Conservation (phyloP, 495 filamentous ascomycete genomes). For the Tricharina praecox region DNA sequence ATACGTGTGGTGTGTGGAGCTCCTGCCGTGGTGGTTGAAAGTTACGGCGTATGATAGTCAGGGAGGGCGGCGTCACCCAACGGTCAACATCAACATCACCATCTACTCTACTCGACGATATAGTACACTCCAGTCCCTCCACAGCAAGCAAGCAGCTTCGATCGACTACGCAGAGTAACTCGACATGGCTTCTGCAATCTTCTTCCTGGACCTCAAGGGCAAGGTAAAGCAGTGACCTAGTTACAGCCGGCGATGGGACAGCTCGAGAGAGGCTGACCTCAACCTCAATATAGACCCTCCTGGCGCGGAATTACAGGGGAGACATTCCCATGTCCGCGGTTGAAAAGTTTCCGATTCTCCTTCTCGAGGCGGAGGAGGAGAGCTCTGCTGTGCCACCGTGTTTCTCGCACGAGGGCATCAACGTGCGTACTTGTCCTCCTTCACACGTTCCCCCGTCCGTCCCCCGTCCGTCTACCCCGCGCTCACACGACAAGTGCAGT, state of each 20-base stretch:
- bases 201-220: conserved; percentile 99
- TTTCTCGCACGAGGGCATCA: conserved; percentile 97
- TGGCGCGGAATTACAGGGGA: conserved; percentile 96
- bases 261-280: conserved; percentile 25
- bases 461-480: conserved; percentile 3
- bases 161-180: no score
- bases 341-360: conserved; percentile 92
- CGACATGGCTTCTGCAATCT: conserved; percentile 89
- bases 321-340: conserved; percentile 99
- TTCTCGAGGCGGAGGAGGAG: conserved; percentile 98
- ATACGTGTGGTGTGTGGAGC: no score
- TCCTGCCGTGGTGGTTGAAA: no score
- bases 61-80: no score
- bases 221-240: conserved; percentile 60
- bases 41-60: no score
- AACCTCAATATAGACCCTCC: conserved; percentile 52
- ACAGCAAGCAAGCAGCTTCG: not conserved
- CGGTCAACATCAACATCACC: no score
- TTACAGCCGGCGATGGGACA: not conserved
- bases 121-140: no score
- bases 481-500: conserved; percentile 36
- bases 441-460: conserved; percentile 2
- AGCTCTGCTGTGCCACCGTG: conserved; percentile 93
- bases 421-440: no score
- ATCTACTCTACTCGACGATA: no score